Evolutionary conservation across 768 basidiomycete genomes (phyloP).

Genomic region (Psilocybe azurescens): DNA sequence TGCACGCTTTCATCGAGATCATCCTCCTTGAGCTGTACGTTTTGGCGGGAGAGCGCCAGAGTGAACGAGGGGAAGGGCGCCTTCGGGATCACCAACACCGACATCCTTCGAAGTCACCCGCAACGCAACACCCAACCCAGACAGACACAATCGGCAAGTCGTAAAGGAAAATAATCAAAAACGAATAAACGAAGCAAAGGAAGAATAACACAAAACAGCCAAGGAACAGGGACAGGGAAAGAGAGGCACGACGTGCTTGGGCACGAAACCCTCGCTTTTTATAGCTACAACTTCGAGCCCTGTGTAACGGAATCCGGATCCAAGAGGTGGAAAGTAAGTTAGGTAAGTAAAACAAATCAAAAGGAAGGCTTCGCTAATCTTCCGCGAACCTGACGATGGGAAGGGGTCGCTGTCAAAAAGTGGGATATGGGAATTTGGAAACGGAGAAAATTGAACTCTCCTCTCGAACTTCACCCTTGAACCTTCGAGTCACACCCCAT

Average conservation of each 20-base stretch:
- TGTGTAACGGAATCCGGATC: neutral
- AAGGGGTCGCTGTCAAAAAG: slow-evolving; percentile 1
- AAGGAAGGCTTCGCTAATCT: slow-evolving; percentile 1
- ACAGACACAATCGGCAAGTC: neutral
- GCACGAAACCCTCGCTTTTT: neutral
- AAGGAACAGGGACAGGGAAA: neutral
- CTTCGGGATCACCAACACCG: slow-evolving; percentile 18
- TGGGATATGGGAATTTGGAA: slow-evolving; percentile 3
- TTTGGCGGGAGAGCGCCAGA: slow-evolving; percentile 18
- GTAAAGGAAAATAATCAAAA: no score
- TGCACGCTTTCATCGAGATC: neutral
- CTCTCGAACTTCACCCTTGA: slow-evolving; percentile 2
- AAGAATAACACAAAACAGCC: neutral
- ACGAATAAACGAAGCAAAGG: neutral
- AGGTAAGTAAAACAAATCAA: slow-evolving; percentile 2
- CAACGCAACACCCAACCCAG: slow-evolving; percentile 16
- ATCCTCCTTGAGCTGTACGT: slow-evolving; percentile 1
- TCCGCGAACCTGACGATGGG: slow-evolving; percentile 8
- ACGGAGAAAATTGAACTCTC: neutral
- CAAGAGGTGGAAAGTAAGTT: slow-evolving; percentile 1
- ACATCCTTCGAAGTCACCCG: neutral
- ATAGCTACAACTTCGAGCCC: neutral
- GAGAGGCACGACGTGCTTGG: neutral
- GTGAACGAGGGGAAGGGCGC: slow-evolving; percentile 26
- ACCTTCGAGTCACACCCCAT: neutral